Conservation (phyloP, 345 rosid species). For the Jatropha curcas region DNA sequence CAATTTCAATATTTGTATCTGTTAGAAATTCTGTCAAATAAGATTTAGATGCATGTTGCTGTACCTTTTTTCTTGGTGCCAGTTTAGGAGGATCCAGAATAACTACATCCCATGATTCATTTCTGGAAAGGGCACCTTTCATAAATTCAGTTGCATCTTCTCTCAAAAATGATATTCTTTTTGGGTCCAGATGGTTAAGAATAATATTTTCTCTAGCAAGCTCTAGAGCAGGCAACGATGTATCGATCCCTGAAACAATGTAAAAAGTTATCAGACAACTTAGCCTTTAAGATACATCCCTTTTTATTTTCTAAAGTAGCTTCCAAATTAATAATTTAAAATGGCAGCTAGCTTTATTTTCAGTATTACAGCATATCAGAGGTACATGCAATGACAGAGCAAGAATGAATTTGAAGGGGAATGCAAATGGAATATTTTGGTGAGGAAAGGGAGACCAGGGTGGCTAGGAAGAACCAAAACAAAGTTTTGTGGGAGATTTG, state of each 20-base stretch:
- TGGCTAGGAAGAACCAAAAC: background rate
- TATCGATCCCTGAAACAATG: slow-evolving; percentile 63
- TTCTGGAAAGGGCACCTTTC: slow-evolving; percentile 73
- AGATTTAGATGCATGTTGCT: background rate
- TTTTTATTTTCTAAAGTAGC: background rate
- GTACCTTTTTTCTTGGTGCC: slow-evolving; percentile 79
- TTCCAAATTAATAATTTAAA: background rate
- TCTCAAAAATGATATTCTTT: slow-evolving; percentile 54
- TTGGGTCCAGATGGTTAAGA: slow-evolving; percentile 72
- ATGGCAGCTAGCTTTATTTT: background rate
- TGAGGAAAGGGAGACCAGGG: background rate
- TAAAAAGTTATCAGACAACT: slow-evolving; percentile 5
- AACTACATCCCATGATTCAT: slow-evolving; percentile 82
- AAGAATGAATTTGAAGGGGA: background rate
- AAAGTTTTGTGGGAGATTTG: background rate
- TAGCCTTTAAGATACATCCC: background rate
- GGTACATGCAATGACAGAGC: background rate
- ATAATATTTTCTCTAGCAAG: slow-evolving; percentile 76
- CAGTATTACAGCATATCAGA: background rate
- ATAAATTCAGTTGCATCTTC: slow-evolving; percentile 76
- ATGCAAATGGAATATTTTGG: background rate
- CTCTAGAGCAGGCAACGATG: slow-evolving; percentile 85
- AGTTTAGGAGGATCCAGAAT: slow-evolving; percentile 91
- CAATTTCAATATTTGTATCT: background rate
- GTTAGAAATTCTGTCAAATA: background rate